Evolutionary conservation across 2,329 filamentous ascomycete genomes (phyloP).

Genomic region (Fonsecaea pugnacius): DNA sequence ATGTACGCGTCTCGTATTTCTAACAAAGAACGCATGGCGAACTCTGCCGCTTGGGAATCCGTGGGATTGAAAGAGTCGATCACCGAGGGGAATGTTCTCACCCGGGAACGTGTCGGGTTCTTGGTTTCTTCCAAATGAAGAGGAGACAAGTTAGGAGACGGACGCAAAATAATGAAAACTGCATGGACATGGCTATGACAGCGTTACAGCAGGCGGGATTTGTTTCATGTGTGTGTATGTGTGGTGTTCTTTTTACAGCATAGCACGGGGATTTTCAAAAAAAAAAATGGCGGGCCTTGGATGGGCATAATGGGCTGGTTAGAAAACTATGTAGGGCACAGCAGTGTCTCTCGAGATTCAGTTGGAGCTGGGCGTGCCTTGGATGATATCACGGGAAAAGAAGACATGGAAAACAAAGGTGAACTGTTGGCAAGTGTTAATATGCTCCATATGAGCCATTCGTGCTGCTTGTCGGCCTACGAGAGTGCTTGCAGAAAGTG

Average conservation of each 20-base stretch:
- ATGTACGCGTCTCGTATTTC: constrained; percentile 24
- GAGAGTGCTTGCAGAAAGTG: not conserved
- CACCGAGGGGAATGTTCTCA: constrained; percentile 21
- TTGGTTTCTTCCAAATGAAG: constrained; percentile 26
- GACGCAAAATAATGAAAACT: constrained; percentile 6
- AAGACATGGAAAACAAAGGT: not conserved
- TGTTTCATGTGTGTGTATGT: constrained; percentile 16
- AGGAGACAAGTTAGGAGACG: not conserved
- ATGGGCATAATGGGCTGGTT: constrained; percentile 14
- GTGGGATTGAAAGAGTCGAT: constrained; percentile 34
- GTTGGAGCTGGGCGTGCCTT: constrained; percentile 7
- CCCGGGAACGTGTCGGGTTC: constrained; percentile 35
- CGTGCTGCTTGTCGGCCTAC: not conserved
- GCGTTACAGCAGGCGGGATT: constrained; percentile 20
- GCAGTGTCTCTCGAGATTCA: constrained; percentile 5
- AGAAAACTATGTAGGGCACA: constrained; percentile 10
- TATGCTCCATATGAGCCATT: not conserved
- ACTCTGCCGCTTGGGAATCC: constrained; percentile 33
- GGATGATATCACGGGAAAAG: constrained; percentile 6
- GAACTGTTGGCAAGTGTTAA: not conserved
- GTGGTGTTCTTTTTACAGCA: constrained; percentile 12
- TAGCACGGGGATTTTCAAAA: constrained; percentile 12
- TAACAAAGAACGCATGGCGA: constrained; percentile 32
- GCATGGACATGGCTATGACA: constrained; percentile 18
- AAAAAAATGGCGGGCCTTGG: constrained; percentile 5